Evolutionary conservation across 83 land plant species (phyloP).

Genomic region (Thuja plicata): DNA sequence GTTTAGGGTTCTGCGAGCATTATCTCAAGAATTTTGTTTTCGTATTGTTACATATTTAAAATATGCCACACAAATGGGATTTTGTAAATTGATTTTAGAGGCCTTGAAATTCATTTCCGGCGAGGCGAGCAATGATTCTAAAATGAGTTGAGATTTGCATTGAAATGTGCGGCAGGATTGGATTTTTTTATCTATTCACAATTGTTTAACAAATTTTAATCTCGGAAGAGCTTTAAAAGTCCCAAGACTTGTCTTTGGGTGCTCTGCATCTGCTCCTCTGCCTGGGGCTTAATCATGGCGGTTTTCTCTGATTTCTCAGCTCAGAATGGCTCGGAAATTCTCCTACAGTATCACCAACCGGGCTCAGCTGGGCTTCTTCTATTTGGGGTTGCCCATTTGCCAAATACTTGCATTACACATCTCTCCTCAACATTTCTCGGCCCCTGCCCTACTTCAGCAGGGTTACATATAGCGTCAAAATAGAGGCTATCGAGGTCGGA

Average conservation of each 20-base stretch:
- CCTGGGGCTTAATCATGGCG: conserved; percentile 57
- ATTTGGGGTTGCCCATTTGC: conserved; percentile 16
- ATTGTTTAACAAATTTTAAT: too few relatives aligned
- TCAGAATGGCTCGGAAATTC: conserved; percentile 50
- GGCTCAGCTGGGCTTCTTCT: conserved; percentile 17
- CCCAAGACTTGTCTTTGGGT: conserved; percentile 33
- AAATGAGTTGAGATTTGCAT: too few relatives aligned
- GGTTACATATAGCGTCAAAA: conserved; percentile 46
- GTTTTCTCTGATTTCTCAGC: conserved; percentile 46
- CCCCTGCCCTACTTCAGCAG: conserved; percentile 58
- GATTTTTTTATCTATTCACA: too few relatives aligned
- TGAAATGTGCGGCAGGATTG: too few relatives aligned
- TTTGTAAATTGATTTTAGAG: background rate
- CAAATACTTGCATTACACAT: conserved; percentile 42
- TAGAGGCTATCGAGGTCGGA: conserved; percentile 47
- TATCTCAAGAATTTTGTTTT: background rate
- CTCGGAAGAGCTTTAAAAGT: background rate
- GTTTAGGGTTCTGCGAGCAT: background rate
- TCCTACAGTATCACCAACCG: conserved; percentile 41
- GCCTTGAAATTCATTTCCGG: too few relatives aligned
- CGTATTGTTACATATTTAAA: background rate
- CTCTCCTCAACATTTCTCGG: conserved; percentile 24
- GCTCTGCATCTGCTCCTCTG: conserved; percentile 10
- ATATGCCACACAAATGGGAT: background rate
- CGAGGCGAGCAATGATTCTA: too few relatives aligned